These are phyloP conservation scores for Xanthoconium stramineum DNA, from an alignment of 768 basidiomycete genomes.

Conservation along the genomic window DNA sequence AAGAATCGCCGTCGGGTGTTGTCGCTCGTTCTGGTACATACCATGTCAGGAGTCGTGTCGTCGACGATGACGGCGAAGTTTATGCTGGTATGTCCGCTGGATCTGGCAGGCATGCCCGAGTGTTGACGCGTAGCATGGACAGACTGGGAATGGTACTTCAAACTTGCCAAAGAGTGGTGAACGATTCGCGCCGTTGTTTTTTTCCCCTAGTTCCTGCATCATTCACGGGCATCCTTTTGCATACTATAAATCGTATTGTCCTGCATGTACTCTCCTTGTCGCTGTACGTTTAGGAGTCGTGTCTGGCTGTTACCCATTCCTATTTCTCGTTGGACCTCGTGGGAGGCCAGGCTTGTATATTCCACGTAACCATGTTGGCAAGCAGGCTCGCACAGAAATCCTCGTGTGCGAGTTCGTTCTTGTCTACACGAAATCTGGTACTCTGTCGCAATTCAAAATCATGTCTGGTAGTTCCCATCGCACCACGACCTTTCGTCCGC, in stretches of 20 bases:
- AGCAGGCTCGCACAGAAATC: constrained; percentile 1
- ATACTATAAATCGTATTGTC: constrained; percentile 23
- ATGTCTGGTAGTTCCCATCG: background rate
- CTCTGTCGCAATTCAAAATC: background rate
- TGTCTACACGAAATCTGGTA: background rate
- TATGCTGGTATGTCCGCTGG: constrained; percentile 60
- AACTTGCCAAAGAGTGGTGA: constrained; percentile 90
- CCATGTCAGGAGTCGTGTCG: constrained; percentile 72
- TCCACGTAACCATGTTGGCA: constrained; percentile 10
- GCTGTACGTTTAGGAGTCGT: constrained; percentile 20
- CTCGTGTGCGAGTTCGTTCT: background rate
- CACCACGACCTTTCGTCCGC: constrained; percentile 12
- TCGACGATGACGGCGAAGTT: constrained; percentile 82
- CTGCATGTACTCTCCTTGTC: constrained; percentile 27
- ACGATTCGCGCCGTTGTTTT: constrained; percentile 10
- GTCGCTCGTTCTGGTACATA: constrained; percentile 81
- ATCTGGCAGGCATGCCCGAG: background rate
- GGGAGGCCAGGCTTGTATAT: background rate
- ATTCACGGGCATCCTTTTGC: constrained; percentile 27
- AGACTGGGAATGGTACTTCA: constrained; percentile 73
- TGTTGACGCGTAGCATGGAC: constrained; percentile 9
- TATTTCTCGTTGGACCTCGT: background rate
- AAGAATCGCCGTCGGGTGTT: constrained; percentile 74
- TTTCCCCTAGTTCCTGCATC: constrained; percentile 16
- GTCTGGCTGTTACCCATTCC: constrained; percentile 8